Conservation (phyloP, 306 rosid species). For the Neltuma alba region DNA sequence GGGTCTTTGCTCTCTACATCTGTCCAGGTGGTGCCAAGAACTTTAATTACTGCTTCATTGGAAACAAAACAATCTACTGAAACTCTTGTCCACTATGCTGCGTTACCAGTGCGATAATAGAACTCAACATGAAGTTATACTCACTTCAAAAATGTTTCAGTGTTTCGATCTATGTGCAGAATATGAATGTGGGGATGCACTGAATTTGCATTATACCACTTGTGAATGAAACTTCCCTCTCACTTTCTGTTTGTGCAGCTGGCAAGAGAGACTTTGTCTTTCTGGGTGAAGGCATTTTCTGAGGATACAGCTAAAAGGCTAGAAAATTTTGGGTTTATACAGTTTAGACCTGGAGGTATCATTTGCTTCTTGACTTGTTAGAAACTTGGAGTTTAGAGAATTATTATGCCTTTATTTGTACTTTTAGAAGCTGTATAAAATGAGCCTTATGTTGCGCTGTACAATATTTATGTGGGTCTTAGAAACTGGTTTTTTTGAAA, state of each 20-base stretch:
- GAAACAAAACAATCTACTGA: background rate
- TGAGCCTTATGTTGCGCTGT: conserved; percentile 10
- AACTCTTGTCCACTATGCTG: background rate
- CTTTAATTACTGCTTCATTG: background rate
- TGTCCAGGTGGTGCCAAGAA: background rate
- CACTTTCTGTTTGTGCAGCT: conserved; percentile 56
- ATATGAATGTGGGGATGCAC: conserved; percentile 5
- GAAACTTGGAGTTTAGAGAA: conserved; percentile 21
- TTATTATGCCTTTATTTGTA: background rate
- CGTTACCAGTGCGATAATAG: background rate
- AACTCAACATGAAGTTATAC: background rate
- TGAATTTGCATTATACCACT: conserved; percentile 30
- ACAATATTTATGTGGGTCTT: background rate
- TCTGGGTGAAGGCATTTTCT: conserved; percentile 99
- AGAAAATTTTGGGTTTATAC: conserved; percentile 98
- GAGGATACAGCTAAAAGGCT: conserved; percentile 98
- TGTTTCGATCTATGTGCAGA: conserved; percentile 14
- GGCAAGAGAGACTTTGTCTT: conserved; percentile 97
- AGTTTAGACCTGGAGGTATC: conserved; percentile 98
- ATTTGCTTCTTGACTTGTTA: conserved; percentile 30
- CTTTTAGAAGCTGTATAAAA: conserved; percentile 16
- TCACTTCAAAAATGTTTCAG: background rate
- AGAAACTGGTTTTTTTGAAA: background rate
- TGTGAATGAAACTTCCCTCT: conserved; percentile 22
- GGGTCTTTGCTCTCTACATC: background rate